Base-by-base conservation (phyloP, 108 stramenopile species). In the Stephanodiscus minutulus region DNA sequence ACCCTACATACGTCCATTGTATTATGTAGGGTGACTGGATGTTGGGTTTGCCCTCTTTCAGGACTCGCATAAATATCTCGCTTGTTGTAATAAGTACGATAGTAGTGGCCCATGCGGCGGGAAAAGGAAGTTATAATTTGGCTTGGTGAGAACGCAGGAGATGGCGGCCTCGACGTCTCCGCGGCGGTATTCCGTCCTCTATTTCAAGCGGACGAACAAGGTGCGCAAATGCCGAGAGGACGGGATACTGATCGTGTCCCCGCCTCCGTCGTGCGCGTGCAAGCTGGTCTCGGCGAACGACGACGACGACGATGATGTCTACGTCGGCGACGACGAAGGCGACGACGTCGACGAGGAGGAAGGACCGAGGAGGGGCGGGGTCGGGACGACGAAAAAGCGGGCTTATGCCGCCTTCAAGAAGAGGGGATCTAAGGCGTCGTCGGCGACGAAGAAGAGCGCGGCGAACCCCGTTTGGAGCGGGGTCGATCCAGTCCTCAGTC, bases 151-250 rank as follows among this genome's bases (percentile, higher is more conserved):
- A n/a, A n/a, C n/a, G n/a, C n/a, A n/a, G n/a, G n/a, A n/a, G 22
- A 6, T 20, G 25, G 31, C 52, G n/a, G 57, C 33, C 1, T 12
- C 57, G 35, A 15, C 57, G 10, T 0, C 58, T 5, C 12, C 46
- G 31, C 62, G 62, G 41, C 31, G 17, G 12, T 88, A 82, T 59
- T 68, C 80, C 47, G 87, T 92, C 44, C 76, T 92, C 18, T 92
- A 89, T 70, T 89, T 85, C 86, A 85, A 86, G 77, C 77, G 88
- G 15, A 85, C 65, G 18, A 85, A 84, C 58, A 92, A 89, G 63
- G 84, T 89, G 0, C 87, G 88, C 74, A 88, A 88, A 64, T 48
- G 62, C 57, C 72, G 82, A 35, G 11, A 74, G 20, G 91, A 92
- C 54, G 91, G 91, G 36, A 64, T 73, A 20, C 44, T 92, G 53